Evolutionary conservation across 768 basidiomycete species (phyloP).

Genomic region (Mycena haematopus): DNA sequence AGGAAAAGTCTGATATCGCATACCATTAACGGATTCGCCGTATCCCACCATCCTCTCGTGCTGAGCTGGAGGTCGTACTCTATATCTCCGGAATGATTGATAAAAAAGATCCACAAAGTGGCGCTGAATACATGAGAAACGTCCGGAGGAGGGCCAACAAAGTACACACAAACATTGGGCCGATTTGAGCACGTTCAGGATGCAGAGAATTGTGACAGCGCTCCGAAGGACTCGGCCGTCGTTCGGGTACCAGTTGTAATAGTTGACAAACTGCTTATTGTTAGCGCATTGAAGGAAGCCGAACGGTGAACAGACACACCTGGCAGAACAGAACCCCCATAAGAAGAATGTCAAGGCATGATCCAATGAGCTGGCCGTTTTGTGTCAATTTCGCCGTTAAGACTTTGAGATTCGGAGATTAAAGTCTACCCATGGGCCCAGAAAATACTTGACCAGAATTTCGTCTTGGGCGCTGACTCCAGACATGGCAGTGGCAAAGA

Average conservation of each 20-base stretch:
- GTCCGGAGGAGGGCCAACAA: neutral
- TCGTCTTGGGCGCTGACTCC: neutral
- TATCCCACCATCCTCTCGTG: too few relatives aligned
- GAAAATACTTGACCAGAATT: slow-evolving; percentile 4
- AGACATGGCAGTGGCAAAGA: slow-evolving; percentile 8
- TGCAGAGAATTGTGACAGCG: slow-evolving; percentile 2
- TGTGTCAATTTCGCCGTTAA: neutral
- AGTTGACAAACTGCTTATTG: slow-evolving; percentile 7
- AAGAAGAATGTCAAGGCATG: slow-evolving; percentile 11
- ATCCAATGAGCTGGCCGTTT: slow-evolving; percentile 11
- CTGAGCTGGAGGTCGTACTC: too few relatives aligned
- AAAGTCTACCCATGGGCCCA: slow-evolving; percentile 20
- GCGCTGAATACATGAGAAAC: neutral
- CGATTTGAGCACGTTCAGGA: slow-evolving; percentile 10
- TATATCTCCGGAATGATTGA: too few relatives aligned
- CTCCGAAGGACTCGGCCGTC: neutral
- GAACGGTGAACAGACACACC: neutral
- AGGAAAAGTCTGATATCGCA: too few relatives aligned
- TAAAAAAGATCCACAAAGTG: too few relatives aligned
- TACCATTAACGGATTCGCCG: too few relatives aligned
- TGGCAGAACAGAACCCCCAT: slow-evolving; percentile 14
- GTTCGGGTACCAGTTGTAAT: slow-evolving; percentile 13
- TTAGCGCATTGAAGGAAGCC: neutral
- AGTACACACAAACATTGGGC: slow-evolving; percentile 12
- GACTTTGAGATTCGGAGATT: neutral